A percentile compares a stretch with the other conserved stretches of the same genome.
These are phyloP conservation scores for sunflower (Helianthus annuus) DNA, from an alignment of 129 eudicot species.

Conservation along the genomic window DNA sequence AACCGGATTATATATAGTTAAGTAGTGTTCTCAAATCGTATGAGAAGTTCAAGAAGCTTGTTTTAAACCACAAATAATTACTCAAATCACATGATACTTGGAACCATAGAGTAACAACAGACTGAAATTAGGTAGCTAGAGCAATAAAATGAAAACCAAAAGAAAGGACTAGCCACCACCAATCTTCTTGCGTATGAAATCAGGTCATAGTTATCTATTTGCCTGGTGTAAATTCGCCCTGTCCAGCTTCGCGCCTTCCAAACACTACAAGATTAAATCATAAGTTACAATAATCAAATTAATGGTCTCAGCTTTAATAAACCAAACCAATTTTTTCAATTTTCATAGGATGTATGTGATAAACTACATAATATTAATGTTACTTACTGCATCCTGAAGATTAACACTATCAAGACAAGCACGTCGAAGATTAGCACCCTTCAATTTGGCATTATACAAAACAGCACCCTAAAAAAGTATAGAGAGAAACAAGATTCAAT, in stretches of 20 bases:
- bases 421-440: constrained; percentile 88
- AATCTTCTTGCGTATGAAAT: background rate
- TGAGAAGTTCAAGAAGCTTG: no score
- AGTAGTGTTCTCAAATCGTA: no score
- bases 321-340: constrained; percentile 4
- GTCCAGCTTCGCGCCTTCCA: no score
- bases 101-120: no score
- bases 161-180: no score
- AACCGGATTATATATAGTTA: no score
- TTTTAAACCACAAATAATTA: no score
- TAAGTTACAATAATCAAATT: background rate
- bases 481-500: no score
- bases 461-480: no score
- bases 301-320: background rate
- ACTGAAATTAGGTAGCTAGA: no score
- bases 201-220: constrained; percentile 44
- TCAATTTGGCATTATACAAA: constrained; percentile 69
- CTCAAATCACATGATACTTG: no score
- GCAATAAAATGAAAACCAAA: no score
- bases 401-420: constrained; percentile 77
- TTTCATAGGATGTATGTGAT: background rate
- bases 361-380: background rate
- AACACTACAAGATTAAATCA: constrained; percentile 36
- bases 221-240: constrained; percentile 72
- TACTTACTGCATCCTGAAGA: constrained; percentile 89